Conservation (phyloP, 805 yeast genomes). For the Metschnikowia borealis region DNA sequence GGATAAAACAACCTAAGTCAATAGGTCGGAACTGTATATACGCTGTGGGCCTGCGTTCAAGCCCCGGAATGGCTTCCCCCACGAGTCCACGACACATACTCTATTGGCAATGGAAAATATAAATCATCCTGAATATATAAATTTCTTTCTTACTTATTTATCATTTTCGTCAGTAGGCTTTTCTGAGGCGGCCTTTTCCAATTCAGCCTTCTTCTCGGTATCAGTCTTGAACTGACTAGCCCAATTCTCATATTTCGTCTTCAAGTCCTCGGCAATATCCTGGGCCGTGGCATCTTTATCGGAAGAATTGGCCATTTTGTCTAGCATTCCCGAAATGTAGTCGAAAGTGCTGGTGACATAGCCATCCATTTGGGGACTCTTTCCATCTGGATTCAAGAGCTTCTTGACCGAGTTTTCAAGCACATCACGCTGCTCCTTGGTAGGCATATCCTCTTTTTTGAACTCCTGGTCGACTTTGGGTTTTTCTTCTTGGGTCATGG, state of each 20-base stretch:
- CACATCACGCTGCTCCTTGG: slow-evolving; percentile 9
- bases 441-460: slow-evolving; percentile 6
- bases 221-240: slow-evolving; percentile 12
- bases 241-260: slow-evolving; percentile 27
- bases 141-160: too few relatives aligned
- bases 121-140: too few relatives aligned
- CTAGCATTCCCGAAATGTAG: slow-evolving; percentile 24
- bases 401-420: slow-evolving; percentile 8
- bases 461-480: neutral
- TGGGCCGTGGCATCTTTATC: slow-evolving; percentile 32
- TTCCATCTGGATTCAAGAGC: slow-evolving; percentile 27
- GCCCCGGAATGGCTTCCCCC: neutral
- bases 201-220: slow-evolving; percentile 2
- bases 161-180: neutral
- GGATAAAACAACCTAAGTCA: neutral
- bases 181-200: neutral
- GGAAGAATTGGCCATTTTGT: slow-evolving; percentile 28
- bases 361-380: slow-evolving; percentile 25
- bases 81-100: neutral
- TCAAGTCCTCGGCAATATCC: slow-evolving; percentile 35
- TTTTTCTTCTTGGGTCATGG: neutral
- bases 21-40: neutral
- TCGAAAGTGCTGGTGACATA: slow-evolving; percentile 25
- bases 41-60: neutral
- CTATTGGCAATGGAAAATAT: neutral